These are phyloP conservation scores for Ustilago nuda DNA, from an alignment of 1,284 basidiomycete species.

Conservation along the genomic window DNA sequence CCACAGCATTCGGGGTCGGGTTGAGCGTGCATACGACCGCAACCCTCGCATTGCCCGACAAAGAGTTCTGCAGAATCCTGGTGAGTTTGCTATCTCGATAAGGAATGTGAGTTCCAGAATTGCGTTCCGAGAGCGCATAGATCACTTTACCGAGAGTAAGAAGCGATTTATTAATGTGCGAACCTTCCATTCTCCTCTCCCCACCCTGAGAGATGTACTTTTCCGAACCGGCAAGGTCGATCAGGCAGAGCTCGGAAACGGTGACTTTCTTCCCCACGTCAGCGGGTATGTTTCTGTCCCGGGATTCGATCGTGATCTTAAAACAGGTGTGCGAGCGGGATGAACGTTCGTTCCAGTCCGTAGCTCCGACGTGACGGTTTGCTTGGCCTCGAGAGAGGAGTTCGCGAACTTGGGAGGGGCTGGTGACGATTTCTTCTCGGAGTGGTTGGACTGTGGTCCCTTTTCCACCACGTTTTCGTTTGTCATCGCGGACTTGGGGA, in stretches of 20 bases:
- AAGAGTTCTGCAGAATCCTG: conserved; percentile 90
- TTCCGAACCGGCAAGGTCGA: conserved; percentile 97
- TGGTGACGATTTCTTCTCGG: conserved; percentile 90
- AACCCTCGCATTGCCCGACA: conserved; percentile 93
- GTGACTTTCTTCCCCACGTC: conserved; percentile 55
- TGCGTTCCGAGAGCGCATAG: conserved; percentile 61
- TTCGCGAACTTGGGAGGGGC: conserved; percentile 83
- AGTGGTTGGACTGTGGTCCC: conserved; percentile 76
- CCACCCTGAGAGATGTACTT: conserved; percentile 74
- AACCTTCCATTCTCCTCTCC: conserved; percentile 67
- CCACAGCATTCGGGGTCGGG: conserved; percentile 72
- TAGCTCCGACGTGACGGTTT: conserved; percentile 88
- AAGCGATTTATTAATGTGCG: conserved; percentile 74
- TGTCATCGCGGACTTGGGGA: conserved; percentile 62
- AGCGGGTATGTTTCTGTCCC: conserved; percentile 31
- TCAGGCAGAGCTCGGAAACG: conserved; percentile 76
- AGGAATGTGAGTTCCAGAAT: conserved; percentile 77
- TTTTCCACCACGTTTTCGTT: conserved; percentile 35
- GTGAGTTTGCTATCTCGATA: conserved; percentile 95
- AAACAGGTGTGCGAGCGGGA: conserved; percentile 86
- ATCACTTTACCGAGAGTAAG: conserved; percentile 68
- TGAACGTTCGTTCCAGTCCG: conserved; percentile 96
- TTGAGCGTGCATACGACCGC: conserved; percentile 92
- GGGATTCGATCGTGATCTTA: conserved; percentile 71
- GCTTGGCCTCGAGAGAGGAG: conserved; percentile 87